Evolutionary conservation across 805 yeast species (phyloP).

Genomic region (Kuraishia floccosa): DNA sequence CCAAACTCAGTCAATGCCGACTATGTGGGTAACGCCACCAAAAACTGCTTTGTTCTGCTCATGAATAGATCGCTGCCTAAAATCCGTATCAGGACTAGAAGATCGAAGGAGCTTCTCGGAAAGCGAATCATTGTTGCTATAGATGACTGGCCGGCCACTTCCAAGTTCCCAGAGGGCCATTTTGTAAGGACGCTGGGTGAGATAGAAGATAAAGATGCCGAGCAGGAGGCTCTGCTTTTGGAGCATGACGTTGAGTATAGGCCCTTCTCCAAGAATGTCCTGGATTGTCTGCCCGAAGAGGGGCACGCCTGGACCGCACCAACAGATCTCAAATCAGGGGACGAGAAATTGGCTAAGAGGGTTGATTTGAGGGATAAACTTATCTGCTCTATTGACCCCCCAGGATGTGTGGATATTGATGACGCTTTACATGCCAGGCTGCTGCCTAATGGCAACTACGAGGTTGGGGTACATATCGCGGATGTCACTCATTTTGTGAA

Average conservation of each 20-base stretch:
- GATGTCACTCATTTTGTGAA: constrained; percentile 97
- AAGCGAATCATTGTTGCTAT: constrained; percentile 87
- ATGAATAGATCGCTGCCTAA: constrained; percentile 88
- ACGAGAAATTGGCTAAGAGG: constrained; percentile 49
- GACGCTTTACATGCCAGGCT: constrained; percentile 87
- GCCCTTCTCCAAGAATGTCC: constrained; percentile 86
- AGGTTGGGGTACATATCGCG: constrained; percentile 98
- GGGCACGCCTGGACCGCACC: constrained; percentile 94
- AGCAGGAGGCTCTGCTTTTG: constrained; percentile 84
- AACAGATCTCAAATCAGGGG: constrained; percentile 40
- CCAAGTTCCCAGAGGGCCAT: constrained; percentile 90
- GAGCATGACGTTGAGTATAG: constrained; percentile 97
- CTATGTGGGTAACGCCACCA: constrained; percentile 50
- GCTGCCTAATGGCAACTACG: constrained; percentile 88
- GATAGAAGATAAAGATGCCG: constrained; percentile 87
- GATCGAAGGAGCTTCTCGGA: constrained; percentile 73
- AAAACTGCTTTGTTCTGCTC: constrained; percentile 72
- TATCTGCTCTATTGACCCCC: constrained; percentile 96
- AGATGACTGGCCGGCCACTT: constrained; percentile 82
- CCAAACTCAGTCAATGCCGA: constrained; percentile 52
- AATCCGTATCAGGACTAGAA: constrained; percentile 77
- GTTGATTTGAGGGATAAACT: constrained; percentile 79
- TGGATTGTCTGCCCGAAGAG: constrained; percentile 86
- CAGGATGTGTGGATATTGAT: constrained; percentile 96
- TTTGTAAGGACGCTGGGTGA: constrained; percentile 84